Base-by-base conservation (phyloP, 257 asterid genomes). In the Nicotiana tomentosiformis region DNA sequence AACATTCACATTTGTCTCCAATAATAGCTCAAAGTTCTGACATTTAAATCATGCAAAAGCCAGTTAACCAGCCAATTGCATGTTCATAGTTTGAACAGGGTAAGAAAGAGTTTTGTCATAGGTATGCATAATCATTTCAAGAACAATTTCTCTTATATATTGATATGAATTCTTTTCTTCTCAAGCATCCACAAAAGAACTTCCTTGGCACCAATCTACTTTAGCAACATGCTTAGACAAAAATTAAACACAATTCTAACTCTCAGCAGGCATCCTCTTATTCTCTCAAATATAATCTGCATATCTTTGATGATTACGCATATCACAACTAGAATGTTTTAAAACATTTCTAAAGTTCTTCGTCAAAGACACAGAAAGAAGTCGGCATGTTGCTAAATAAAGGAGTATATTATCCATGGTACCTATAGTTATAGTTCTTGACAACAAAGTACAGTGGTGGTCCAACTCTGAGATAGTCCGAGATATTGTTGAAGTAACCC, bases 371-470 rank as follows among this genome's bases (percentile, higher is more conserved):
- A 43, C 43, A 49, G 32, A 58, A 76, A 49, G 23, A 26, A 76
- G 64, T 76, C 43, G 3, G 64, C 46, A 74, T 49, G 26, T 49
- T 74, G 64, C 64, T 26, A 15, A 51, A 76, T 29, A 15, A 51
- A 51, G 80, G 80, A 76, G 64, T 51, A 76, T 26, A 1, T 26
- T 15, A 76, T 76, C 43, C 80, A 29, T 26, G 35, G 20, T 87
- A 96, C 99, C 99, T 94, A 86, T 88, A 96, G 85, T 96, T 96
- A 86, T 90, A 96, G 91, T 94, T 89, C 88, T 94, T 91, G 85
- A 96, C 96, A 30, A 96, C 98, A 80, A 96, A 94, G 87, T 94
- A 96, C 79, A 96, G 91, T 39, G 99, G 99, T 33, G 99, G 99
- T 83, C 99, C 99, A 33, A 96, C 86, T 89, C 95, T 91, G 86